Conservation (phyloP, 2,329 filamentous ascomycete species). For the Monosporascus sp. region DNA sequence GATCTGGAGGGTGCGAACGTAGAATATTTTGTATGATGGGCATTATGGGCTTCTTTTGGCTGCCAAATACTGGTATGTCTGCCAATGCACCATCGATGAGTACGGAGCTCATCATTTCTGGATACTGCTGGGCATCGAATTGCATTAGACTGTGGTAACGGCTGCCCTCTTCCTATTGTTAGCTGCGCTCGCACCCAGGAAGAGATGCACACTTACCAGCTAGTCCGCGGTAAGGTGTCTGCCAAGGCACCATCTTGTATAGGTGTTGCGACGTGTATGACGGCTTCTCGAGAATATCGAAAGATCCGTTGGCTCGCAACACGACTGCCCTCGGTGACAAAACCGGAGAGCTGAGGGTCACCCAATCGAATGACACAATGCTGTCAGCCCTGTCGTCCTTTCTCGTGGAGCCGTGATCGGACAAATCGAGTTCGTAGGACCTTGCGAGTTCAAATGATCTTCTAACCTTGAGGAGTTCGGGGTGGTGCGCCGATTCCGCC, state of each 20-base stretch:
- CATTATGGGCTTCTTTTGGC: conserved; percentile 39
- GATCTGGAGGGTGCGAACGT: conserved; percentile 27
- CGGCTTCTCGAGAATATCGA: conserved; percentile 59
- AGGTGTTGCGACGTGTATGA: conserved; percentile 53
- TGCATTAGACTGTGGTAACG: conserved; percentile 53
- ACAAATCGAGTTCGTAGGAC: conserved; percentile 58
- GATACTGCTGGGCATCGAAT: conserved; percentile 50
- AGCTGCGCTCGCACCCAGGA: conserved; percentile 13
- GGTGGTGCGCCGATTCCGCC: conserved; percentile 39
- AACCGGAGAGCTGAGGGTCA: conserved; percentile 51
- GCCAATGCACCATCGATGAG: conserved; percentile 49
- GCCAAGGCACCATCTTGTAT: conserved; percentile 58
- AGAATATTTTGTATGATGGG: conserved; percentile 38
- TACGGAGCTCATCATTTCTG: conserved; percentile 49
- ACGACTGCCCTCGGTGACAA: conserved; percentile 55
- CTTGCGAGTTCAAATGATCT: conserved; percentile 56
- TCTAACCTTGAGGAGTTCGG: conserved; percentile 54
- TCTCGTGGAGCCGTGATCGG: conserved; percentile 45
- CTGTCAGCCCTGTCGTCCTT: conserved; percentile 55
- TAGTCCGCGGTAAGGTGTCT: conserved; percentile 51
- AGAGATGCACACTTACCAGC: conserved; percentile 35
- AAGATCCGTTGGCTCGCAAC: conserved; percentile 53
- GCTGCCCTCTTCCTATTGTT: conserved; percentile 36
- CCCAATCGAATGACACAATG: conserved; percentile 65
- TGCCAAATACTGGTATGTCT: conserved; percentile 53